Evolutionary conservation across 495 filamentous ascomycete genomes (phyloP).

Genomic region (Collariella sp.): DNA sequence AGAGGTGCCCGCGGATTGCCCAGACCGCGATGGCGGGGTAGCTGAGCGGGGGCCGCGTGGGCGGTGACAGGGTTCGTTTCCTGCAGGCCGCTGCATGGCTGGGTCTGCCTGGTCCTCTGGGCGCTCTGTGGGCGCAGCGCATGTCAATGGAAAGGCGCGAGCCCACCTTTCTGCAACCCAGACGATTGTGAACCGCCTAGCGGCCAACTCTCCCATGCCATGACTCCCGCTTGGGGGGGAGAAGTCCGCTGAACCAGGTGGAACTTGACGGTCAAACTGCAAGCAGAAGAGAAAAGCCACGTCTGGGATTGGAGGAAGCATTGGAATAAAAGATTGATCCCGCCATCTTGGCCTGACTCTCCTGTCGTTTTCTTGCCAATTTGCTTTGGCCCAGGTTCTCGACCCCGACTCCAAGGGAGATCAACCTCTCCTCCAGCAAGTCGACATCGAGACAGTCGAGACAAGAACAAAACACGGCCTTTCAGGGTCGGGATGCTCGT

Average conservation of each 20-base stretch:
- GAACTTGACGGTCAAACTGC: slow-evolving; percentile 10
- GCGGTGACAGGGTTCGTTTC: slow-evolving; percentile 12
- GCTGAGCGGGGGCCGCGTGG: neutral
- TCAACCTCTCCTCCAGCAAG: no score
- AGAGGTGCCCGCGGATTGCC: neutral
- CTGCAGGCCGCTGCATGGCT: neutral
- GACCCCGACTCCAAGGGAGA: neutral
- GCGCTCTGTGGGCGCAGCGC: slow-evolving; percentile 1
- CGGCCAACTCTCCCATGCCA: slow-evolving; percentile 1
- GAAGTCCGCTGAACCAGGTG: slow-evolving; percentile 19
- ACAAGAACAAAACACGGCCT: neutral
- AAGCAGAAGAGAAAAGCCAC: neutral
- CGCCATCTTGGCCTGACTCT: neutral
- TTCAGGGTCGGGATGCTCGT: neutral
- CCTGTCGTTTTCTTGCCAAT: slow-evolving; percentile 3
- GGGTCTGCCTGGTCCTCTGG: neutral
- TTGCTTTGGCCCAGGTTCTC: neutral
- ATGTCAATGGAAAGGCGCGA: slow-evolving; percentile 33
- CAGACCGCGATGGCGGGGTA: slow-evolving; percentile 11
- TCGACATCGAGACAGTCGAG: no score
- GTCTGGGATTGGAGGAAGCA: neutral
- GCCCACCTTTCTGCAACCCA: slow-evolving; percentile 13
- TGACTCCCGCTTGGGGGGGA: slow-evolving; percentile 14
- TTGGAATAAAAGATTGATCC: slow-evolving; percentile 16
- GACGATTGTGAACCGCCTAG: neutral